Base-by-base conservation (phyloP, 805 yeast genomes). In the Wickerhamiella galacta region DNA sequence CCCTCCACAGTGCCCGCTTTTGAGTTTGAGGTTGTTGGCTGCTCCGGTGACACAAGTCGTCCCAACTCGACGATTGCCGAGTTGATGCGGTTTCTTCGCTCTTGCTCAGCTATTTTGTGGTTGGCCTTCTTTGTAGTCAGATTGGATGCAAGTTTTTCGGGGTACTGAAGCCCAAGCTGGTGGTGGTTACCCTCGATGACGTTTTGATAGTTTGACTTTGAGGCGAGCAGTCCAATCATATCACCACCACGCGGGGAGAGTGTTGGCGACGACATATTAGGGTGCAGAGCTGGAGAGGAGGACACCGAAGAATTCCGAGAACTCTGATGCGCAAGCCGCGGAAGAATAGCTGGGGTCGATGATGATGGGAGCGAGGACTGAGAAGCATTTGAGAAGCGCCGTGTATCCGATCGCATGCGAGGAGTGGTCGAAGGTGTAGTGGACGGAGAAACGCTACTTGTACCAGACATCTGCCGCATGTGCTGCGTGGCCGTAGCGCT, bases 31-130 rank as follows among this genome's bases (percentile, higher is more conserved):
- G 31, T 27, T 34, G 31, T 30, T 1, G 92, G 92, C 21, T 79
- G 74, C 60, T 43, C 10, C 4, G 72, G 68, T 0, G 93, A 92
- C 16, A 87, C 64, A 39, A 82, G 55, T 7, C 60, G 46, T 6
- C 75, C 74, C 37, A 87, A 59, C 27, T 80, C 93, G 28, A 70
- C 71, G 20, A 87, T 72, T 0, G 95, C 96, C 35, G 63, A 58
- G 52, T 90, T 90, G 75, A 87, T 77, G 40, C 98, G 64, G 52
- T 87, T 85, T 45, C 98, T 68, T 33, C 98, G 66, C 11, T 94
- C 96, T 54, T 90, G 95, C 56, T 87, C 98, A 1, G 98, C 96
- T 11, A 81, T 65, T 51, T 87, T 85, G 54, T 87, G 98, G 26
- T 70, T 69, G 2, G 76, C 69, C 45, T 75, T 73, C 50, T 77